A percentile compares a stretch with the other conserved stretches of the same genome.
Conservation (phyloP, 345 rosid genomes). For the Clarkia xantiana region DNA sequence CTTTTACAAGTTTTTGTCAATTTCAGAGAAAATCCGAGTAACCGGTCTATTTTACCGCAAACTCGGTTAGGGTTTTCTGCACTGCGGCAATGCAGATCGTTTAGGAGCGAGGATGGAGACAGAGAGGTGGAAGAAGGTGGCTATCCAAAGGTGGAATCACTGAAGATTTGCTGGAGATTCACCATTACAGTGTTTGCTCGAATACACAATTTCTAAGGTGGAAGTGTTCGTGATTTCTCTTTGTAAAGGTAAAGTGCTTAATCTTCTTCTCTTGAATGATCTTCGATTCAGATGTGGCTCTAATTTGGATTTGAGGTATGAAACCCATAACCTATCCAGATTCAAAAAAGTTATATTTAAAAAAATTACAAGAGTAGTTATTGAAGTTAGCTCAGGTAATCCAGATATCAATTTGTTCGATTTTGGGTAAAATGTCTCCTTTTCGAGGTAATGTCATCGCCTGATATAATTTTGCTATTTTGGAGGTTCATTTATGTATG, state of each 20-base stretch:
- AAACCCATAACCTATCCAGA: no score
- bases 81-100: conserved; percentile 29
- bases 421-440: neutral
- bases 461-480: neutral
- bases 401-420: neutral
- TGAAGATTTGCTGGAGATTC: no score
- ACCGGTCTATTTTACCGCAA: conserved; percentile 14
- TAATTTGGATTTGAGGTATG: no score
- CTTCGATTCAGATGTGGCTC: no score
- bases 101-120: conserved; percentile 36
- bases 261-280: no score
- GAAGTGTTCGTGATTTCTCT: no score
- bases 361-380: neutral
- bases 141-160: conserved; percentile 16
- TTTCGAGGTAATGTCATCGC: neutral
- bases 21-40: conserved; percentile 21
- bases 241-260: no score
- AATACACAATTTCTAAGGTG: no score
- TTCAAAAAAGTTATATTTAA: neutral
- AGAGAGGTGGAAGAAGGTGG: conserved; percentile 17
- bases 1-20: no score
- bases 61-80: conserved; percentile 13
- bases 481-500: no score
- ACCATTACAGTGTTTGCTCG: no score
- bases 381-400: no score